Evolutionary conservation across 2,329 filamentous ascomycete genomes (phyloP).

Genomic region (Pseudogymnoascus sp.): DNA sequence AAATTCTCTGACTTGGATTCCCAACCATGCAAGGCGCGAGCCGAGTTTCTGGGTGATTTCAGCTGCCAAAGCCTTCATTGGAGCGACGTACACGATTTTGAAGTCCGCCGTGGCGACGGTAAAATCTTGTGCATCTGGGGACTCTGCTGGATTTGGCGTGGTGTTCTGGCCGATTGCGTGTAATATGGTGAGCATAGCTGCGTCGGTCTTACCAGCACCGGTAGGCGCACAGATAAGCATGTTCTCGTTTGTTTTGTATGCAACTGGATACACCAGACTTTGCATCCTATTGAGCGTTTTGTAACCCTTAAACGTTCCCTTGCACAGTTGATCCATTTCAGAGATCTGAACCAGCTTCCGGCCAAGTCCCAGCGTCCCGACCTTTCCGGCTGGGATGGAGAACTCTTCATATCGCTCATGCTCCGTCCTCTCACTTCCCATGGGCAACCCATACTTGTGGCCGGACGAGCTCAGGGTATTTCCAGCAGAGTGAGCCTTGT

Average conservation of each 20-base stretch:
- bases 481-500: conserved; percentile 73
- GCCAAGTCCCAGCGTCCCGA: conserved; percentile 65
- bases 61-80: conserved; percentile 96
- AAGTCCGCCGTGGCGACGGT: conserved; percentile 79
- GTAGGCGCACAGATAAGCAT: conserved; percentile 98
- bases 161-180: conserved; percentile 85
- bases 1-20: conserved; percentile 83
- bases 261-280: conserved; percentile 89
- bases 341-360: conserved; percentile 72
- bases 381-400: conserved; percentile 72
- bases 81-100: conserved; percentile 97
- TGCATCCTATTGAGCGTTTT: conserved; percentile 96
- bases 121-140: conserved; percentile 69
- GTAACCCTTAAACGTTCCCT: conserved; percentile 90
- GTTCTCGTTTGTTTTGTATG: conserved; percentile 93
- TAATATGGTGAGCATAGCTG: conserved; percentile 91
- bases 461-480: conserved; percentile 78
- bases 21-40: conserved; percentile 87
- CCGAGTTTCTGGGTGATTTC: conserved; percentile 94
- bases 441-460: conserved; percentile 73
- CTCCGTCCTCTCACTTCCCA: conserved; percentile 65
- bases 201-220: conserved; percentile 95
- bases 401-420: conserved; percentile 78
- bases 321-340: conserved; percentile 82
- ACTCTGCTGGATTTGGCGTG: conserved; percentile 69